Evolutionary conservation across 108 stramenopile genomes (phyloP).

Genomic region (Nannochloropsis gaditana): DNA sequence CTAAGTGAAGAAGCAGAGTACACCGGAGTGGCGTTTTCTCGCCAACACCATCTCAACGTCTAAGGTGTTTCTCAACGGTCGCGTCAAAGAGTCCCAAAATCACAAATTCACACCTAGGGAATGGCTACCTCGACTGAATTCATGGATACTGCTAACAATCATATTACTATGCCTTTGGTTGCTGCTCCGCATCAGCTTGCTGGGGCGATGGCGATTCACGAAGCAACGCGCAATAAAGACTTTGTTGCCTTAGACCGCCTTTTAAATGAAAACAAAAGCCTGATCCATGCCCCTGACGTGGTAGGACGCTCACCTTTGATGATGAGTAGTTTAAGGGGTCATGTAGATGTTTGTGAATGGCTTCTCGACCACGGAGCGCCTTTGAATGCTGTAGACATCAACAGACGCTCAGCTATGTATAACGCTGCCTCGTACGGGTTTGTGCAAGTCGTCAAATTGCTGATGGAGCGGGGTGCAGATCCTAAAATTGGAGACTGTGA

Average conservation of each 20-base stretch:
- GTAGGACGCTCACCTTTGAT: background rate
- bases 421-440: background rate
- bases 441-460: background rate
- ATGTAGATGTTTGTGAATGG: background rate
- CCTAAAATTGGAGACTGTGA: background rate
- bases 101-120: too few species aligned
- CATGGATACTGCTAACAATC: too few species aligned
- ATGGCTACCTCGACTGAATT: too few species aligned
- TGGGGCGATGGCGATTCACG: background rate
- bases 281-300: background rate
- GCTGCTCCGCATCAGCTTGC: background rate
- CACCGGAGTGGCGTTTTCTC: too few species aligned
- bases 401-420: constrained; percentile 13
- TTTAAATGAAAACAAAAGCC: background rate
- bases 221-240: background rate
- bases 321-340: background rate
- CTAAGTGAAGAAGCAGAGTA: too few species aligned
- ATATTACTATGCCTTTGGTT: background rate
- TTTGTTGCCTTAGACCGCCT: background rate
- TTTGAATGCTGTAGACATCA: background rate
- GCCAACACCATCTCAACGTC: too few species aligned
- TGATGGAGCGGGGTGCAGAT: background rate
- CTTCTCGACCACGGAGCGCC: background rate
- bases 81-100: too few species aligned
- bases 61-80: too few species aligned